phyloP scores from a whole-genome alignment of 2,329 filamentous ascomycete species.

The Fusarium haematococcum region DNA sequence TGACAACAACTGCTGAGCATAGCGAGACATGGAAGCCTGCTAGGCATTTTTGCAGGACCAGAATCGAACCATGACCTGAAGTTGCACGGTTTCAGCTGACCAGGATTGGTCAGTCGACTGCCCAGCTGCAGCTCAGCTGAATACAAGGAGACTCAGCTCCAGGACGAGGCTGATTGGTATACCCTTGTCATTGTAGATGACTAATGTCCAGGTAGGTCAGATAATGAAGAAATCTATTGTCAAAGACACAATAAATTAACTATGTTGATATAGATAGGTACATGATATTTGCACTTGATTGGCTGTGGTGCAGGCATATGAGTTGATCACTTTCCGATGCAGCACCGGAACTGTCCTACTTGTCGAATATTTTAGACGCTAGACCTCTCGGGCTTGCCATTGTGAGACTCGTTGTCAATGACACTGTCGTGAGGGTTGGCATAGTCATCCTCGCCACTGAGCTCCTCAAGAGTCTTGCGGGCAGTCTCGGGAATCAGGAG shows the following conservation, averaged over 20 bases:
- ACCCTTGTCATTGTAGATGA: too few relatives aligned
- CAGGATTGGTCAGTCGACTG: too few relatives aligned
- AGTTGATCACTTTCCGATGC: neutral
- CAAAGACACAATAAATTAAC: neutral
- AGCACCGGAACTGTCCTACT: neutral
- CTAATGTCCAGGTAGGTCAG: too few relatives aligned
- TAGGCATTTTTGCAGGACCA: too few relatives aligned
- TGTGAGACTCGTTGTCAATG: constrained; percentile 24
- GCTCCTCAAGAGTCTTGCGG: constrained; percentile 77
- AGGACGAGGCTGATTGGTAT: too few relatives aligned
- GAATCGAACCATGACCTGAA: too few relatives aligned
- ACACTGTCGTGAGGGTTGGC: constrained; percentile 19
- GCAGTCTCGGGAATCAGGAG: constrained; percentile 80
- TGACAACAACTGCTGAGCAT: too few relatives aligned
- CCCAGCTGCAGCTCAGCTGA: too few relatives aligned
- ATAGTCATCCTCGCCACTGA: constrained; percentile 56
- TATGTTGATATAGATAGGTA: neutral
- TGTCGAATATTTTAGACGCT: constrained; percentile 27
- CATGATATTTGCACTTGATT: neutral
- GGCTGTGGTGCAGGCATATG: neutral
- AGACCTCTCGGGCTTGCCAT: constrained; percentile 27
- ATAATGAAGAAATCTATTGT: too few relatives aligned
- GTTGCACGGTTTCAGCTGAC: too few relatives aligned
- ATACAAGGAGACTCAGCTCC: too few relatives aligned
- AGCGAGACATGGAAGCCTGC: too few relatives aligned